Base-by-base conservation (phyloP, 208 protist species). In the Leishmania martiniquensis region DNA sequence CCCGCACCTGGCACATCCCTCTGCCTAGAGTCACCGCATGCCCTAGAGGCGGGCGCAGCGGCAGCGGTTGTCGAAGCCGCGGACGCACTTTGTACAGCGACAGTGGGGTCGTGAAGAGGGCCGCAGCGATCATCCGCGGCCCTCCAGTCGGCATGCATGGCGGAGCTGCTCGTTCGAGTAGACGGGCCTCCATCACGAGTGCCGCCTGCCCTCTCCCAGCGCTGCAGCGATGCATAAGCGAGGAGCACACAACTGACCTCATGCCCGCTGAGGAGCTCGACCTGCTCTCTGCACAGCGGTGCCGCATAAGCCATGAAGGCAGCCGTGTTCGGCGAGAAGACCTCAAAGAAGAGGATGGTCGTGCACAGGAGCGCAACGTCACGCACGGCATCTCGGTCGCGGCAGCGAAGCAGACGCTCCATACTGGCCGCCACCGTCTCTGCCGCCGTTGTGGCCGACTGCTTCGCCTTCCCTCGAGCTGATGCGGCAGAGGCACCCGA, bases 301-400 rank as follows among this genome's bases (percentile, higher is more conserved):
- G 89, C 89, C 5, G 88, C 86, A 29, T 70, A 67, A 0, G 88
- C 78, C 72, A 95, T 85, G 55, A 93, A 80, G 20, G 84, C 47
- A 1, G 91, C 71, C 34, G 91, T 85, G 20, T 77, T 77, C 4
- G 73, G 67, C 32, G 87, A 89, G 49, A 76, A 77, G 25, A 92
- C 81, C 63, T 95, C 87, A 78, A 91, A 95, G 80, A 87, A 93
- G 2, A 95, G 78, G 74, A 95, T 79, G 3, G 91, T 87, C 13
- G 84, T 80, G 73, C 88, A 95, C 20, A 95, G 77, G 22, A 82
- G 72, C 10, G 91, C 91, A 3, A 93, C 57, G 47, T 93, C 87
- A 52, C 62, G 82, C 25, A 90, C 87, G 34, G 78, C 47, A 34
- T 82, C 78, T 20, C 78, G 72, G 66, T 54, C 60, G 49, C 34